These are phyloP conservation scores for Diophrys appendiculata DNA, from an alignment of 73 alveolate species.

Conservation along the genomic window DNA sequence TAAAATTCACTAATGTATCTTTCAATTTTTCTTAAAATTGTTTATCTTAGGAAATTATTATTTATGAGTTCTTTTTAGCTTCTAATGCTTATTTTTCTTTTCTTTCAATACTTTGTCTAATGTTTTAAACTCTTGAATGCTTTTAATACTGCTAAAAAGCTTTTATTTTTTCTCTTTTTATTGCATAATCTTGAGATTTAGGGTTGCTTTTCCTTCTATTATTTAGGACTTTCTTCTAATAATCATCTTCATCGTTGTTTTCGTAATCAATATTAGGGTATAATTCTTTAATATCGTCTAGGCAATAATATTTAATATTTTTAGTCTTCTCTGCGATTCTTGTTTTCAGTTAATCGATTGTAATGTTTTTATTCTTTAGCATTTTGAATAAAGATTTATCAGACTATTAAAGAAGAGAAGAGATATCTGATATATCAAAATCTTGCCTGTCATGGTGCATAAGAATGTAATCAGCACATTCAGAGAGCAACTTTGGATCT, in stretches of 20 bases:
- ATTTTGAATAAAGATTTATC: conserved; percentile 1
- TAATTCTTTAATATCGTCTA: conserved; percentile 4
- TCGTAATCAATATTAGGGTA: no score
- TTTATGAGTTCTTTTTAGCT: no score
- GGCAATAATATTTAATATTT: conserved; percentile 7
- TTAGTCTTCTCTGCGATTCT: conserved; percentile 17
- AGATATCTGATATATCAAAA: background rate
- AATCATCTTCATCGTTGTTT: no score
- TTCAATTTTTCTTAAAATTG: background rate
- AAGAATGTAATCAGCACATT: background rate
- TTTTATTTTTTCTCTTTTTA: background rate
- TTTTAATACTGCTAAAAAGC: background rate
- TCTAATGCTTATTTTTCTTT: background rate
- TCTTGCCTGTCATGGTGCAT: background rate
- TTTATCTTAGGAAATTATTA: background rate
- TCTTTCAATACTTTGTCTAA: background rate
- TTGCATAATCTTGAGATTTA: background rate
- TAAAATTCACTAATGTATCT: background rate
- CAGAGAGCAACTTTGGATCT: background rate
- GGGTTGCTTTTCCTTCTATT: no score
- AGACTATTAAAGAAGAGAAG: background rate
- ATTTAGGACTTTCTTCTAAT: no score
- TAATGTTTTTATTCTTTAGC: background rate
- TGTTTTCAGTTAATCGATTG: conserved; percentile 1
- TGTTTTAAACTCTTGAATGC: background rate